Evolutionary conservation across 768 basidiomycete species (phyloP).

Genomic region (Naematelia encephala): DNA sequence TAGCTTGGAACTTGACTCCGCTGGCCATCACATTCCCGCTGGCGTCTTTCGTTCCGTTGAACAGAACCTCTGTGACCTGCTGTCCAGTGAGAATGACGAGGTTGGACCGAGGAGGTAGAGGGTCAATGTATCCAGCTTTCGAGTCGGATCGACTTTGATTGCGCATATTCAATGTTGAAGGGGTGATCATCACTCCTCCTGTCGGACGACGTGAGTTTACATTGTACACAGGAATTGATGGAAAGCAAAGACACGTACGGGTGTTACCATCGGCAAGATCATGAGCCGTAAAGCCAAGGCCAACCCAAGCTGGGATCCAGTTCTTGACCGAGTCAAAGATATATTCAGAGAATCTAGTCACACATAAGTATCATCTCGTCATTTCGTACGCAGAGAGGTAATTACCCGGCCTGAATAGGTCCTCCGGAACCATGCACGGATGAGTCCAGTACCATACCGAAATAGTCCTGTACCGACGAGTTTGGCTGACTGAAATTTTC

Average conservation of each 20-base stretch:
- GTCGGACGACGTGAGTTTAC: too few species aligned
- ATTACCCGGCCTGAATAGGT: conserved; percentile 57
- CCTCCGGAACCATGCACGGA: conserved; percentile 59
- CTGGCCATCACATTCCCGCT: conserved; percentile 53
- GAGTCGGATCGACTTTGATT: conserved; percentile 67
- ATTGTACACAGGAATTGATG: too few species aligned
- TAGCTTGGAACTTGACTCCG: conserved; percentile 57
- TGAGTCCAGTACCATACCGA: conserved; percentile 55
- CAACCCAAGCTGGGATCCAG: conserved; percentile 57
- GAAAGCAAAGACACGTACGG: conserved; percentile 9
- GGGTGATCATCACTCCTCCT: conserved; percentile 55
- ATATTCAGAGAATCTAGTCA: conserved; percentile 39
- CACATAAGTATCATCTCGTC: background rate
- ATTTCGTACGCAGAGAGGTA: background rate
- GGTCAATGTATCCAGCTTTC: conserved; percentile 65
- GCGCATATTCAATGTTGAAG: conserved; percentile 61
- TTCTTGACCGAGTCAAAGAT: conserved; percentile 58
- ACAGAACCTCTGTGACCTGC: conserved; percentile 61
- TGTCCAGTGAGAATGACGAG: conserved; percentile 63
- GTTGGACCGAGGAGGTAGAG: conserved; percentile 62
- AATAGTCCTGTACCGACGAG: conserved; percentile 51
- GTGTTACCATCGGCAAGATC: conserved; percentile 54
- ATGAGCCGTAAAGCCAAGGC: conserved; percentile 34
- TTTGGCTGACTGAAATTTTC: conserved; percentile 62
- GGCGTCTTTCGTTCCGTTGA: conserved; percentile 47